These are phyloP conservation scores for Xerocomus amazonicus DNA, from an alignment of 1,284 basidiomycete genomes.

Conservation along the genomic window DNA sequence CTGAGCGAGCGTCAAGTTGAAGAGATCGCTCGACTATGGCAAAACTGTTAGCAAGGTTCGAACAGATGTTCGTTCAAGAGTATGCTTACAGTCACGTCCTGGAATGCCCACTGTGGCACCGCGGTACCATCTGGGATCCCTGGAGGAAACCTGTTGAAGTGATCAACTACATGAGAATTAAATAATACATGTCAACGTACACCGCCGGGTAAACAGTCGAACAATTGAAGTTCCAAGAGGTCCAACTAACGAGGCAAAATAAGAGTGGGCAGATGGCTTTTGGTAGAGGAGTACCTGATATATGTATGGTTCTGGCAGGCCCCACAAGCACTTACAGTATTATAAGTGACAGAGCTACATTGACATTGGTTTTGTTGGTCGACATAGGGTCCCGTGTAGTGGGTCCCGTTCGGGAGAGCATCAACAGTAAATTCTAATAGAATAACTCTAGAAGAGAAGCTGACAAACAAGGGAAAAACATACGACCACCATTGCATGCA, in stretches of 20 bases:
- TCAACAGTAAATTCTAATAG: conserved; percentile 23
- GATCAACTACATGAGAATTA: conserved; percentile 4
- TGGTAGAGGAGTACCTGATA: conserved; percentile 8
- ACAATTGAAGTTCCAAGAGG: conserved; percentile 27
- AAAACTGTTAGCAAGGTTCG: not conserved
- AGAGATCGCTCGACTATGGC: conserved; percentile 15
- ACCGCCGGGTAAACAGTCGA: conserved; percentile 13
- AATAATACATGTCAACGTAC: conserved; percentile 12
- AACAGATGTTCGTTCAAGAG: not conserved
- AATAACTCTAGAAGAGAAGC: not conserved
- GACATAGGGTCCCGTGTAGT: conserved; percentile 26
- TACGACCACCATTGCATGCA: conserved; percentile 32
- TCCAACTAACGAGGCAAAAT: conserved; percentile 26
- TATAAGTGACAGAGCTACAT: conserved; percentile 35
- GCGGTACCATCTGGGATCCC: conserved; percentile 27
- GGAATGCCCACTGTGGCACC: conserved; percentile 33
- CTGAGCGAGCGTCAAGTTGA: conserved; percentile 24
- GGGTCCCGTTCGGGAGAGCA: conserved; percentile 9
- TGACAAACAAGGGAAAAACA: conserved; percentile 8
- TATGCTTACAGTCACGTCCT: conserved; percentile 29
- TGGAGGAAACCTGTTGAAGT: conserved; percentile 15
- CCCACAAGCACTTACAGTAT: conserved; percentile 33
- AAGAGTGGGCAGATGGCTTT: not conserved
- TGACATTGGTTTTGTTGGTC: conserved; percentile 22
- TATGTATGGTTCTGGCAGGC: conserved; percentile 30